These are phyloP conservation scores for Neoboletus magnificus DNA, from an alignment of 768 basidiomycete species.

Conservation along the genomic window DNA sequence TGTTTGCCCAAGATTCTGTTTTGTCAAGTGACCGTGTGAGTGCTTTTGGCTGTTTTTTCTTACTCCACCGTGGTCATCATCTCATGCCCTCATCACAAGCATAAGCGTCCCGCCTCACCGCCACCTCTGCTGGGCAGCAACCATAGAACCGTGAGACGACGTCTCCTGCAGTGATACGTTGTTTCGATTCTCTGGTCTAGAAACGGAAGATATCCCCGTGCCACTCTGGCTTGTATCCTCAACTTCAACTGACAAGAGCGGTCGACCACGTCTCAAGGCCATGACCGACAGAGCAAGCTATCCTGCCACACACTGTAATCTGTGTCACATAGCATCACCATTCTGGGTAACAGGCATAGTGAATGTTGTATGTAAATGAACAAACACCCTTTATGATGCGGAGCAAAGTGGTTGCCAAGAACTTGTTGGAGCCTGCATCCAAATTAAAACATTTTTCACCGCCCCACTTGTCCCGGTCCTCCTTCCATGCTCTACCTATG, in stretches of 20 bases:
- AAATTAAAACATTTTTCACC: neutral
- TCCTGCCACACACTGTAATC: neutral
- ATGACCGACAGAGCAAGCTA: no score
- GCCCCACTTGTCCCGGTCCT: neutral
- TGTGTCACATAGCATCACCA: neutral
- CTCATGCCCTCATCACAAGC: neutral
- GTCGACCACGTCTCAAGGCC: neutral
- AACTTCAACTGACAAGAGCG: neutral
- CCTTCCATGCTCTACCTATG: slow-evolving; percentile 12
- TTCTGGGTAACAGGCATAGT: neutral
- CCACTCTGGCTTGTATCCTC: neutral
- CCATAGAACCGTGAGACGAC: slow-evolving; percentile 11
- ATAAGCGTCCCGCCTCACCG: slow-evolving; percentile 15
- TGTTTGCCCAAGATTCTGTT: slow-evolving; percentile 20
- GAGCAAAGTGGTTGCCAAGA: neutral
- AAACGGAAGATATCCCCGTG: neutral
- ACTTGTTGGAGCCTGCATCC: slow-evolving; percentile 6
- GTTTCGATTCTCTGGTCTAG: neutral
- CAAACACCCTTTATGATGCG: neutral
- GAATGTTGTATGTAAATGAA: slow-evolving; percentile 6
- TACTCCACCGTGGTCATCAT: neutral
- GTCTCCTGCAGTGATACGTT: slow-evolving; percentile 6
- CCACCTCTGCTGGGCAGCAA: neutral
- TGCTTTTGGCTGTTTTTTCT: neutral
- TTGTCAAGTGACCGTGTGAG: slow-evolving; percentile 9